These are phyloP conservation scores for Sporothrix inflata DNA, from an alignment of 2,329 filamentous ascomycete species.

Conservation along the genomic window DNA sequence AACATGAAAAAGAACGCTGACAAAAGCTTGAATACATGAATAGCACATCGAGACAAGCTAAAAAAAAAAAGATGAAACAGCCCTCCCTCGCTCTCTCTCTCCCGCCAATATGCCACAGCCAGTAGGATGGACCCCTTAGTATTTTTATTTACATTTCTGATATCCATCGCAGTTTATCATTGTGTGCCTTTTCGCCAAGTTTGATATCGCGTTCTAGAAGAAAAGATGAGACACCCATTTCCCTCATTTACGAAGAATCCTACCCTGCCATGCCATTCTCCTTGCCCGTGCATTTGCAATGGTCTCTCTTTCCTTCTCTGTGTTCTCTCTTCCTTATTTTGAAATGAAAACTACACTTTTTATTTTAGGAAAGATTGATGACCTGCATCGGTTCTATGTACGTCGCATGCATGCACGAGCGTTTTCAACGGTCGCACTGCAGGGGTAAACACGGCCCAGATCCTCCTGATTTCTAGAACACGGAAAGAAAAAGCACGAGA, in stretches of 20 bases:
- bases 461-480: not conserved
- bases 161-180: not conserved
- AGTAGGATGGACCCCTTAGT: not conserved
- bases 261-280: not conserved
- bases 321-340: not conserved
- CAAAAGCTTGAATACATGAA: not conserved
- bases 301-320: no score
- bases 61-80: not conserved
- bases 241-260: not conserved
- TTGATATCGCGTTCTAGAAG: constrained; percentile 2
- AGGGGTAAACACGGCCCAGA: not conserved
- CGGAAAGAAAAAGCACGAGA: not conserved
- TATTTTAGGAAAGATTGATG: not conserved
- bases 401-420: not conserved
- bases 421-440: not conserved
- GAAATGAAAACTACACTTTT: no score
- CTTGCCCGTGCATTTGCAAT: not conserved
- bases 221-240: not conserved
- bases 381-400: not conserved
- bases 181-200: not conserved
- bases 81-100: not conserved
- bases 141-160: not conserved
- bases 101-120: not conserved
- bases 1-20: not conserved
- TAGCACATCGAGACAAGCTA: not conserved